Base-by-base conservation (phyloP, 1,284 basidiomycete species). In the Quambalaria eucalypti region DNA sequence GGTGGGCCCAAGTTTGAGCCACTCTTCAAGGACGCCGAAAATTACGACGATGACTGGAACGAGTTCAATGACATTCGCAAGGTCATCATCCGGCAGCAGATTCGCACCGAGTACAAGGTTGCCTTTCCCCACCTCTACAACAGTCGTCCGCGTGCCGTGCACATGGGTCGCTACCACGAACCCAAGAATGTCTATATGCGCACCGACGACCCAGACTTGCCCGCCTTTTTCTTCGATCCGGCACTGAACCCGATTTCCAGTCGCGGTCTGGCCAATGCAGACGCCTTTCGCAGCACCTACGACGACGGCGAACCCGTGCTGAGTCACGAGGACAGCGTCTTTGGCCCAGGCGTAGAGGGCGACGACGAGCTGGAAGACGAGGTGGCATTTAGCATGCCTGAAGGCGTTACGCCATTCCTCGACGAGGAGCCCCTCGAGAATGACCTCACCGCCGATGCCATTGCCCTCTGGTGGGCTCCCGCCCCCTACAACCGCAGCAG, bases 41-140 rank as follows among this genome's bases (percentile, higher is more conserved):
- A 87, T 9, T 96, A 90, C 69, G 95, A 99, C 73, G 93, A 98
- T 77, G 95, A 99, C 76, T 98, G 95, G 91, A 97, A 97, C 78
- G 93, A 98, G 78, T 98, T 99, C 74, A 98, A 98, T 76, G 95
- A 98, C 76, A 96, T 98, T 78, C 93, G 96, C 80, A 98, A 99
- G 78, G 88, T 98, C 74, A 96, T 98, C 77, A 98, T 99, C 65
- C 90, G 95, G 29, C 92, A 97, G 74, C 90, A 95, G 76, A 95
- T 99, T 62, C 84, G 95, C 51, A 98, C 95, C 2, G 95, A 99
- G 79, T 98, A 99, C 82, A 95, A 93, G 76, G 92, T 99, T 54
- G 93, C 93, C 0, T 99, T 97, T 82, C 95, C 95, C 25, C 95
- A 99, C 73, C 82, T 99, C 2, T 99, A 99, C 81, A 98, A 99